These are phyloP conservation scores for Pyronema domesticum DNA, from an alignment of 495 filamentous ascomycete species.

Conservation along the genomic window DNA sequence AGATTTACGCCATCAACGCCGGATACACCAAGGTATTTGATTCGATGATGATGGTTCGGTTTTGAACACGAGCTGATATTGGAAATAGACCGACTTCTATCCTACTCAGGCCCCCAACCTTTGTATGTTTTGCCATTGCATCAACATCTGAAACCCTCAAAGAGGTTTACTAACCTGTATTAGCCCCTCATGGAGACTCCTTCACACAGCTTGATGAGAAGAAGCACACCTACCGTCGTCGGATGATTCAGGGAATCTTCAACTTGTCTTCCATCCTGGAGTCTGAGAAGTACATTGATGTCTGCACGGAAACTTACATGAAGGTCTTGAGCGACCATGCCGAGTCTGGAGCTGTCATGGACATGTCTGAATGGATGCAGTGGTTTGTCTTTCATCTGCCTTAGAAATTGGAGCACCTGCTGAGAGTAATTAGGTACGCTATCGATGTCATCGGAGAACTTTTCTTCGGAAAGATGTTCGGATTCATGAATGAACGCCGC, in stretches of 20 bases:
- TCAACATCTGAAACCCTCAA: too few species aligned
- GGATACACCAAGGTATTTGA: conserved; percentile 2
- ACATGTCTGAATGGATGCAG: conserved; percentile 10
- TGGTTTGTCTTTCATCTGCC: conserved; percentile 1
- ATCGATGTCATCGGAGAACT: conserved; percentile 28
- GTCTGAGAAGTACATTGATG: not conserved
- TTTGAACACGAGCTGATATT: not conserved
- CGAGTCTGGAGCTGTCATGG: conserved; percentile 2
- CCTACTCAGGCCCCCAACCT: conserved; percentile 3
- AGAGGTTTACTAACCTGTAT: too few species aligned
- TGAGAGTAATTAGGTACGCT: conserved; percentile 19
- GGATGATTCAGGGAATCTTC: conserved; percentile 16
- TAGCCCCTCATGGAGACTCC: conserved; percentile 19
- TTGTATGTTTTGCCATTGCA: not conserved
- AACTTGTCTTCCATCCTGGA: conserved; percentile 11
- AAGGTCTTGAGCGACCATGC: not conserved
- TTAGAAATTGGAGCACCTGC: not conserved
- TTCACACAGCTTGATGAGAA: conserved; percentile 21
- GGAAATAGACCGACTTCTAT: conserved; percentile 1
- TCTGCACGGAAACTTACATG: not conserved
- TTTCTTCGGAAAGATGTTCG: conserved; percentile 27
- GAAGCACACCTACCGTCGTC: conserved; percentile 12
- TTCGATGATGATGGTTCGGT: not conserved
- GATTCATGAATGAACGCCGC: conserved; percentile 23
- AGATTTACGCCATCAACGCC: conserved; percentile 11